Base-by-base conservation (phyloP, 208 protist genomes). In the Jaenimonas drosophilae region DNA sequence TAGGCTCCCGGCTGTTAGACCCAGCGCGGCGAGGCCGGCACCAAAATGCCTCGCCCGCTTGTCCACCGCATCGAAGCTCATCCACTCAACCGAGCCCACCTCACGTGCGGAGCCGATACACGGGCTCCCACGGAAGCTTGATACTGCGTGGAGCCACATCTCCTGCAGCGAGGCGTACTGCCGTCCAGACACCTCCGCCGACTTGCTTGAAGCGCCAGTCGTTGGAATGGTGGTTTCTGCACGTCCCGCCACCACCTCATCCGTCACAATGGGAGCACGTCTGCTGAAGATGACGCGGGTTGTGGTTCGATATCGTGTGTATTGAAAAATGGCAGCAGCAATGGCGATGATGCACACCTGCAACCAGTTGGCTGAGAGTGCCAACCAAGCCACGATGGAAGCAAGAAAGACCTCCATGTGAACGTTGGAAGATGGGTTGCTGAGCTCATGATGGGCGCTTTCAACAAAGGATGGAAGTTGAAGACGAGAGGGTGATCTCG, bases 1-100 rank as follows among this genome's bases (percentile, higher is more conserved):
- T 16, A 78, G 50, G 42, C 89, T 79, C n/a, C 86, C 86, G 1
- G 58, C 59, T 12, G 33, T 39, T 29, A 87, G 52, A 20, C 80
- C 79, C 16, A 85, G 51, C 23, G 68, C 45, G 11, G 65, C 32
- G 28, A 94, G 64, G 1, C 78, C 86, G 17, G 68, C 60, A n/a
- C 67, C 80, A 14, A 94, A 53, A n/a, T 87, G 75, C 12, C 69
- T 59, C 21, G 70, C 77, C 1, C 66, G 69, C 27, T 59, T 56
- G 40, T 90, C 80, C 14, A 85, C 78, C 2, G 64, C 60, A 12
- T 49, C 72, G 54, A 75, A 94, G 12, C 76, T 75, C n/a, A 82
- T 61, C 80, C 77, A 90, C 41, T 78, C 63, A 12, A 59, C 54
- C 37, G 74, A 43, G 5, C 62, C 68, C 4, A 64, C 33, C 29